Percentiles rank a stretch among this genome's conserved stretches.
Conservation (phyloP, 2,329 filamentous ascomycete genomes). For the Lachnellula arida region DNA sequence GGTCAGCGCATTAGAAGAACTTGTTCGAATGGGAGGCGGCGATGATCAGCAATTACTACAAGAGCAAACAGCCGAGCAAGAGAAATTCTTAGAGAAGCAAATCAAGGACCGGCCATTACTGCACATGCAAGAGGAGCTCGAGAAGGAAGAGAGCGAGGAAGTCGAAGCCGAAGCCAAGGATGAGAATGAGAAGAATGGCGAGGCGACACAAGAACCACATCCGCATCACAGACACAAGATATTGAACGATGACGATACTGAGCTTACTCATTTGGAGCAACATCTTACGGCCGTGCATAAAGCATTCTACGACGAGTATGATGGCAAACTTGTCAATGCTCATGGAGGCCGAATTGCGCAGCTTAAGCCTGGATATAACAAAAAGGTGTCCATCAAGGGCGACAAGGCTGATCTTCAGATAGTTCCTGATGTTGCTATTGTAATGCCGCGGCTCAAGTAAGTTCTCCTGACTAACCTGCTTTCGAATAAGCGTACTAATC, state of each 20-base stretch:
- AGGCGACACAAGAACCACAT: constrained; percentile 28
- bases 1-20: constrained; percentile 58
- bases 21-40: constrained; percentile 70
- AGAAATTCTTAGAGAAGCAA: constrained; percentile 82
- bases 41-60: constrained; percentile 65
- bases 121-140: constrained; percentile 88
- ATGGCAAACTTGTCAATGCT: constrained; percentile 41
- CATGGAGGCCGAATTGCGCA: constrained; percentile 38
- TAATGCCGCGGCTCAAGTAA: constrained; percentile 78
- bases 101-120: constrained; percentile 81
- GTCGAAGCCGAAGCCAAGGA: constrained; percentile 28
- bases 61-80: constrained; percentile 78
- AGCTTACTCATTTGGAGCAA: constrained; percentile 71
- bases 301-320: constrained; percentile 80
- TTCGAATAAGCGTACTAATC: constrained; percentile 17
- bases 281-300: constrained; percentile 72
- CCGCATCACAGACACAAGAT: constrained; percentile 61
- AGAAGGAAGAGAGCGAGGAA: constrained; percentile 56
- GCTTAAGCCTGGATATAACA: constrained; percentile 34
- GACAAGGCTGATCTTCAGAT: constrained; percentile 44
- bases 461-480: background rate
- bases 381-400: constrained; percentile 42
- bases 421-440: constrained; percentile 78
- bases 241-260: constrained; percentile 81
- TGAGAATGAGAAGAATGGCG: constrained; percentile 34